Evolutionary conservation across 345 rosid species (phyloP).

Genomic region (Populus ilicifolia): DNA sequence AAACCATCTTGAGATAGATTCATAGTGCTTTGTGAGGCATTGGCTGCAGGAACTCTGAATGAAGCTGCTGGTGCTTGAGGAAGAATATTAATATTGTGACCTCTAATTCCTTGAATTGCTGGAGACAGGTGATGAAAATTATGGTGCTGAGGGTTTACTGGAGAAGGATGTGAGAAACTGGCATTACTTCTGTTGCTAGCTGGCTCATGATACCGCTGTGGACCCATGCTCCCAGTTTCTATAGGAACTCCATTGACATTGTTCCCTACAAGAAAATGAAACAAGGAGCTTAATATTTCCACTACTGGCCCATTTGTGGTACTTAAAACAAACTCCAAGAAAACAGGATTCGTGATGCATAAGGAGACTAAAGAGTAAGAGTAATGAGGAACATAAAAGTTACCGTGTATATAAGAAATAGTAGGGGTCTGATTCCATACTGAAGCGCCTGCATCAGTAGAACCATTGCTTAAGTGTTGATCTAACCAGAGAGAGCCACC

Average conservation of each 20-base stretch:
- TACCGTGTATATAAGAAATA: slow-evolving; percentile 66
- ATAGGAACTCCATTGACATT: slow-evolving; percentile 41
- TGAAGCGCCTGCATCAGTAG: slow-evolving; percentile 45
- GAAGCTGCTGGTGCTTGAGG: slow-evolving; percentile 51
- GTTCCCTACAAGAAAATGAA: slow-evolving; percentile 28
- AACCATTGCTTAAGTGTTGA: slow-evolving; percentile 34
- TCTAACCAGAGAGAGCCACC: slow-evolving; percentile 45
- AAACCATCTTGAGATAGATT: slow-evolving; percentile 43
- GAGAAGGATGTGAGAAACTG: slow-evolving; percentile 38
- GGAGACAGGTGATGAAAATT: slow-evolving; percentile 41
- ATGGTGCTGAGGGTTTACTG: slow-evolving; percentile 34
- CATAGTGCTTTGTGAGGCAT: slow-evolving; percentile 37
- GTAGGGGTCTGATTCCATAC: slow-evolving; percentile 55
- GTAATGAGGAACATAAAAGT: slow-evolving; percentile 1
- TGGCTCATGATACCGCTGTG: slow-evolving; percentile 44
- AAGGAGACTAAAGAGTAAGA: not conserved
- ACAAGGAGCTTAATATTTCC: not conserved
- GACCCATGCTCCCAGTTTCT: slow-evolving; percentile 40
- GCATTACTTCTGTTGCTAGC: slow-evolving; percentile 44
- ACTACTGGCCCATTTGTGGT: not conserved
- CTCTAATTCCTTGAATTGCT: slow-evolving; percentile 57
- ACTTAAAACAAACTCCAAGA: not conserved
- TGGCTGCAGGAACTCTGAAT: slow-evolving; percentile 36
- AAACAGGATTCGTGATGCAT: not conserved
- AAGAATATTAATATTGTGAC: slow-evolving; percentile 40